Conservation (phyloP, 495 filamentous ascomycete species). For the Cryomyces minteri region DNA sequence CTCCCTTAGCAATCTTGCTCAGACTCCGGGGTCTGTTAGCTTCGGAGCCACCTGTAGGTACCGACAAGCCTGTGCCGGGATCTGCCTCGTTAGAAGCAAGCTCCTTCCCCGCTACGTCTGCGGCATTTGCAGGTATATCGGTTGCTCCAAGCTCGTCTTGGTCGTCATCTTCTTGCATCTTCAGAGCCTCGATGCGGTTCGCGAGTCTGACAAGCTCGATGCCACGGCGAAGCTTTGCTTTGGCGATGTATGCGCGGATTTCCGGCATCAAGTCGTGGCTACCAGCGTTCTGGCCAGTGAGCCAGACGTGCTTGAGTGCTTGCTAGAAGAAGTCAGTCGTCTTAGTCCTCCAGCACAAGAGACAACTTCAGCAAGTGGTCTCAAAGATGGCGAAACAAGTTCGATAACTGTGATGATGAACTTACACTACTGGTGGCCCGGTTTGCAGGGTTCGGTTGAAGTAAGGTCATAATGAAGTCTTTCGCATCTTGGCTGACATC, state of each 20-base stretch:
- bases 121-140: slow-evolving; percentile 40
- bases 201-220: slow-evolving; percentile 94
- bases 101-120: slow-evolving; percentile 20
- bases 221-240: slow-evolving; percentile 74
- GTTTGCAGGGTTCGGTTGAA: slow-evolving; percentile 61
- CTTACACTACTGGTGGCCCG: slow-evolving; percentile 61
- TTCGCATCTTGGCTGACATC: slow-evolving; percentile 94
- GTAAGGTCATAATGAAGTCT: slow-evolving; percentile 69
- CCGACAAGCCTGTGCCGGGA: slow-evolving; percentile 16
- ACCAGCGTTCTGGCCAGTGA: slow-evolving; percentile 74
- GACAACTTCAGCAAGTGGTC: no score
- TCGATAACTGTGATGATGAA: neutral
- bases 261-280: slow-evolving; percentile 96
- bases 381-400: neutral
- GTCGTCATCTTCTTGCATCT: slow-evolving; percentile 83
- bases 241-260: slow-evolving; percentile 85
- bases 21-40: slow-evolving; percentile 19
- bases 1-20: slow-evolving; percentile 61
- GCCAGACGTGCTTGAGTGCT: slow-evolving; percentile 74
- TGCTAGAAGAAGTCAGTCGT: slow-evolving; percentile 24
- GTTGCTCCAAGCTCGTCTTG: slow-evolving; percentile 48
- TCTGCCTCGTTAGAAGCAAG: slow-evolving; percentile 13
- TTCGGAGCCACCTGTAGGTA: slow-evolving; percentile 5
- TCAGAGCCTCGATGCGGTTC: slow-evolving; percentile 93
- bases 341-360: neutral